Conservation (phyloP, 1,284 basidiomycete genomes). For the Rugosomyces carneus region DNA sequence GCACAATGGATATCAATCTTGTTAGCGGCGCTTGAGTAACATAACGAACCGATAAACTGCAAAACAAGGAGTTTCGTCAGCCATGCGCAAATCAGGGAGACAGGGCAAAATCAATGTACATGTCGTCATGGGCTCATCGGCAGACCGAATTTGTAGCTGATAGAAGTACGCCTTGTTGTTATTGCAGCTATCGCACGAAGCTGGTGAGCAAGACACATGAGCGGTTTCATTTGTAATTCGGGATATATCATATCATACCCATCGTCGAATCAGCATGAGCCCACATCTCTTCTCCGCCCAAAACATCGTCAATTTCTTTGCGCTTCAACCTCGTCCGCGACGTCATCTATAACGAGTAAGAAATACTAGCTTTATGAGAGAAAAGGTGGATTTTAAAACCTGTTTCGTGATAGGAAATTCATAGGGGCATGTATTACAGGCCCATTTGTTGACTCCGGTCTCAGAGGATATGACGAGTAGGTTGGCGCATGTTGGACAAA, state of each 20-base stretch:
- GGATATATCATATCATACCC: conserved; percentile 19
- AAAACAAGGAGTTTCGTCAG: conserved; percentile 8
- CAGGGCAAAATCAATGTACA: conserved; percentile 51
- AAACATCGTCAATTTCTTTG: conserved; percentile 89
- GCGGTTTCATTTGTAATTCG: background rate
- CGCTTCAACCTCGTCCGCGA: conserved; percentile 77
- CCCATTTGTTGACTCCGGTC: conserved; percentile 83
- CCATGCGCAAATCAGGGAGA: conserved; percentile 4
- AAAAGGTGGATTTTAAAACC: conserved; percentile 32
- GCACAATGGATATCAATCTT: background rate
- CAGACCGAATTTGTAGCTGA: conserved; percentile 93
- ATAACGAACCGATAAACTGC: conserved; percentile 41
- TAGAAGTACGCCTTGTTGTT: conserved; percentile 88
- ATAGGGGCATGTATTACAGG: conserved; percentile 92
- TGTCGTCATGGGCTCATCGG: conserved; percentile 96
- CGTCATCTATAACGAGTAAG: conserved; percentile 63
- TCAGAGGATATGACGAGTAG: conserved; percentile 78
- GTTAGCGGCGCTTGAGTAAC: background rate
- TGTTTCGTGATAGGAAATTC: conserved; percentile 87
- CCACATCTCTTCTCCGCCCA: conserved; percentile 93
- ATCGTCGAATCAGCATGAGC: conserved; percentile 92
- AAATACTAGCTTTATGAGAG: background rate
- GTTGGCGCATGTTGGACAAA: conserved; percentile 95
- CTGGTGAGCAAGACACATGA: background rate
- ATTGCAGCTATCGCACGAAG: conserved; percentile 87